These are phyloP conservation scores for Raffaelea arxii DNA, from an alignment of 2,329 filamentous ascomycete genomes.

Conservation along the genomic window DNA sequence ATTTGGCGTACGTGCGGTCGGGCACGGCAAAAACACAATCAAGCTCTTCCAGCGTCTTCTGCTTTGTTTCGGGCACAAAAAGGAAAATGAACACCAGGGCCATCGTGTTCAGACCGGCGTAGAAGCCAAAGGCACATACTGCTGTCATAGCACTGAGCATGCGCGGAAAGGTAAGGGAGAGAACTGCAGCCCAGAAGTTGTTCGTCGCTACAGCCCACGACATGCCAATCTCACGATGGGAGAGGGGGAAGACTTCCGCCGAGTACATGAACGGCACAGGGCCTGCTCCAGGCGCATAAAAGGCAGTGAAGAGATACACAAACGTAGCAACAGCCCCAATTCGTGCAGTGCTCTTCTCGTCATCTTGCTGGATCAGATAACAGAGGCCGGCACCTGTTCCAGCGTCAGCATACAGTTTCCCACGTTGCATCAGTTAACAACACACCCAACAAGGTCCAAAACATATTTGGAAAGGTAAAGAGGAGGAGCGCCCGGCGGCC, in stretches of 20 bases:
- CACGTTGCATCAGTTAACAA: neutral
- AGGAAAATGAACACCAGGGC: slow-evolving; percentile 50
- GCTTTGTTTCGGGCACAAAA: slow-evolving; percentile 50
- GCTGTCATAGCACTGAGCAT: slow-evolving; percentile 31
- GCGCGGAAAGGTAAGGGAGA: slow-evolving; percentile 54
- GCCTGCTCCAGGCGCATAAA: slow-evolving; percentile 37
- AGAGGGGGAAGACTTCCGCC: slow-evolving; percentile 61
- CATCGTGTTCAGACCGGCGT: slow-evolving; percentile 45
- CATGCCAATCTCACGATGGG: slow-evolving; percentile 62
- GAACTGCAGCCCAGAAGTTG: slow-evolving; percentile 44
- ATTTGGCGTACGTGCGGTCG: slow-evolving; percentile 24
- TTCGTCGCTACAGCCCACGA: slow-evolving; percentile 6
- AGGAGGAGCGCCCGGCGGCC: slow-evolving; percentile 50
- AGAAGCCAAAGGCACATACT: slow-evolving; percentile 37
- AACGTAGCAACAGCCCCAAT: slow-evolving; percentile 2
- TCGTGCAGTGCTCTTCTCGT: neutral
- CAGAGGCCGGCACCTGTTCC: neutral
- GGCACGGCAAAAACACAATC: slow-evolving; percentile 54
- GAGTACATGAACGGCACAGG: slow-evolving; percentile 61
- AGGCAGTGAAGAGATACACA: slow-evolving; percentile 15
- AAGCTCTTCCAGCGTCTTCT: slow-evolving; percentile 46
- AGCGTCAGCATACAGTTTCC: neutral
- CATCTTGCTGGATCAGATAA: neutral
- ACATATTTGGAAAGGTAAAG: slow-evolving; percentile 59
- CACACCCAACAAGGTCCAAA: slow-evolving; percentile 28